Evolutionary conservation across 225 moss, liverwort and hornwort species (phyloP).

Genomic region (Physcomitrium patens): DNA sequence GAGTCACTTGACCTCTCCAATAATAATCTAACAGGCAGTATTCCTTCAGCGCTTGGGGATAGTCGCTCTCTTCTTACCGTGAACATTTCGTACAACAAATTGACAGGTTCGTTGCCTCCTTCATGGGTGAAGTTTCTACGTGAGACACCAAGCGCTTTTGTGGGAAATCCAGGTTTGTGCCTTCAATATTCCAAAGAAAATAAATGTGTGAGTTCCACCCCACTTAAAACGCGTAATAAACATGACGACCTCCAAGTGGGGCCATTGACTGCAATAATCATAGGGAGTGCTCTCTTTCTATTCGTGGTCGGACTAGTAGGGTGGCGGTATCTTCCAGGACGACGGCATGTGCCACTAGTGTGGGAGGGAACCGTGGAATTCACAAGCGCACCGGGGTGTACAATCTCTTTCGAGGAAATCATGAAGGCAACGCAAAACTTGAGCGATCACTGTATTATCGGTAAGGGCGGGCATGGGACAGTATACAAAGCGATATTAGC

Average conservation of each 20-base stretch:
- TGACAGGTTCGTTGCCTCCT: conserved; percentile 49
- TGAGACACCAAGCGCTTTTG: conserved; percentile 44
- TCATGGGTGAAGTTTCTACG: conserved; percentile 45
- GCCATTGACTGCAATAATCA: conserved; percentile 46
- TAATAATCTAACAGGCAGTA: conserved; percentile 50
- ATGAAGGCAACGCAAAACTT: conserved; percentile 69
- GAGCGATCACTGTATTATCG: conserved; percentile 56
- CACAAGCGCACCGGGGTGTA: conserved; percentile 38
- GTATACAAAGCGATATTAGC: conserved; percentile 58
- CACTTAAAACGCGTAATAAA: background rate
- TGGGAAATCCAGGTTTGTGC: conserved; percentile 63
- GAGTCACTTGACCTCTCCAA: conserved; percentile 56
- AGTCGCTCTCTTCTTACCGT: conserved; percentile 45
- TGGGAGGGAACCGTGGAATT: conserved; percentile 45
- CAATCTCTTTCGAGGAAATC: conserved; percentile 54
- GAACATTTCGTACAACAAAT: conserved; percentile 57
- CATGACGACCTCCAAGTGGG: conserved; percentile 28
- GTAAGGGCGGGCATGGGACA: conserved; percentile 64
- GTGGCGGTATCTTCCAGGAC: conserved; percentile 38
- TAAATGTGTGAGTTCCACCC: conserved; percentile 31
- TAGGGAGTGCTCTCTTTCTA: conserved; percentile 47
- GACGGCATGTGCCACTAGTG: conserved; percentile 40
- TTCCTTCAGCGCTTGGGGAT: conserved; percentile 45
- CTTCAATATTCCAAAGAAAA: conserved; percentile 35
- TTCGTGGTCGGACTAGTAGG: conserved; percentile 36